Evolutionary conservation across 2,329 filamentous ascomycete species (phyloP).

Genomic region (Orbilia oligospora): DNA sequence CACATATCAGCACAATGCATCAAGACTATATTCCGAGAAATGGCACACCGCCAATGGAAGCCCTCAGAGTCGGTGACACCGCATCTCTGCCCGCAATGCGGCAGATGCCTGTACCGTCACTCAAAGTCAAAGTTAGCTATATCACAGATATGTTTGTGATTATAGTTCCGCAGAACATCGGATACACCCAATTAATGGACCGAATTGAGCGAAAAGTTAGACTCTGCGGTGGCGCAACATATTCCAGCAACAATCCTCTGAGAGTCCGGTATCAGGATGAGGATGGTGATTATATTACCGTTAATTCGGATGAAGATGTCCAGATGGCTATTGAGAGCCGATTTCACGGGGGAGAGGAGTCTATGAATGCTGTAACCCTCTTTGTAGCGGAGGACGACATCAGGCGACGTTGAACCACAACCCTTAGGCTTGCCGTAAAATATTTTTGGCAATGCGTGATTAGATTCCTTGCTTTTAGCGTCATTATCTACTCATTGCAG

Average conservation of each 20-base stretch:
- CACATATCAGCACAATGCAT: conserved; percentile 66
- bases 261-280: conserved; percentile 92
- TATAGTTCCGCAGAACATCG: conserved; percentile 96
- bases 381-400: conserved; percentile 44
- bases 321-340: conserved; percentile 81
- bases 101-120: conserved; percentile 71
- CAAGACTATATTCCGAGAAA: conserved; percentile 62
- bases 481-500: conserved; percentile 3
- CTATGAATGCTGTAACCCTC: conserved; percentile 54
- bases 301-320: conserved; percentile 95
- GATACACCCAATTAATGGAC: conserved; percentile 92
- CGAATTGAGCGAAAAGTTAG: conserved; percentile 92
- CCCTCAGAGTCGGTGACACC: conserved; percentile 32
- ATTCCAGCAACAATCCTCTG: conserved; percentile 79
- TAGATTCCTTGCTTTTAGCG: conserved; percentile 18
- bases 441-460: not conserved
- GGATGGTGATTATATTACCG: conserved; percentile 92
- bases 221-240: conserved; percentile 82
- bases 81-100: conserved; percentile 31
- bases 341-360: conserved; percentile 55
- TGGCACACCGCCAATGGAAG: conserved; percentile 45
- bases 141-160: conserved; percentile 76
- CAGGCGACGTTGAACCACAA: conserved; percentile 12
- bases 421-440: not conserved
- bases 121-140: conserved; percentile 96